phyloP scores from a whole-genome alignment of 2,329 filamentous ascomycete genomes.

The Fusarium brachygibbosum region DNA sequence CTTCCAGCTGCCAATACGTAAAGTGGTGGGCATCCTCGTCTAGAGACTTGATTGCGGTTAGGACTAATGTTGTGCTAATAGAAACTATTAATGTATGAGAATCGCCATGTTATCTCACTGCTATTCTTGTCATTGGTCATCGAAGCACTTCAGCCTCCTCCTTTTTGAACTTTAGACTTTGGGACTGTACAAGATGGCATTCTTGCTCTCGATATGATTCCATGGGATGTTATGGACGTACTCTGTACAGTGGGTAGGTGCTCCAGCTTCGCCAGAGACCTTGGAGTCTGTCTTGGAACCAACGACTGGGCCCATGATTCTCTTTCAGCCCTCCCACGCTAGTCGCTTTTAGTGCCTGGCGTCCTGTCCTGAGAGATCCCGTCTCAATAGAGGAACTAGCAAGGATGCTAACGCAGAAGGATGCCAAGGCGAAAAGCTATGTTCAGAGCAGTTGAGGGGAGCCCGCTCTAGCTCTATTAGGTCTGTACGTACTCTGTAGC shows the following conservation, averaged over 20 bases:
- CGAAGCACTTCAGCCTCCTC: neutral
- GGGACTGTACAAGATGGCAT: neutral
- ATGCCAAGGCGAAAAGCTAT: constrained; percentile 41
- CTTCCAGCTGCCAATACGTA: constrained; percentile 30
- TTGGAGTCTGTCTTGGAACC: constrained; percentile 15
- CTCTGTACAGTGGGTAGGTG: neutral
- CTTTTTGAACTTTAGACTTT: constrained; percentile 4
- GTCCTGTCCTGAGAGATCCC: constrained; percentile 50
- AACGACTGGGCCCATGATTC: constrained; percentile 49
- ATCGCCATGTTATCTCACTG: neutral
- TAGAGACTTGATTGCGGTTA: constrained; percentile 15
- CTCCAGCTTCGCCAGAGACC: constrained; percentile 23
- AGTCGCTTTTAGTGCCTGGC: constrained; percentile 49
- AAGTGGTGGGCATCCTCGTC: constrained; percentile 35
- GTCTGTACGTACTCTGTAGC: neutral
- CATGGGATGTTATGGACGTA: neutral
- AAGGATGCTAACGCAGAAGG: constrained; percentile 26
- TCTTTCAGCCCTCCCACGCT: constrained; percentile 58
- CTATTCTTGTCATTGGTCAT: neutral
- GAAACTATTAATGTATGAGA: constrained; percentile 11
- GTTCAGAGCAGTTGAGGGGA: constrained; percentile 26
- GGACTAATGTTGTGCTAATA: constrained; percentile 13
- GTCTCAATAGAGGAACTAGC: constrained; percentile 46
- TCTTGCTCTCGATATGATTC: neutral
- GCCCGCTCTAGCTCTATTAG: constrained; percentile 26